phyloP scores from a whole-genome alignment of 129 eudicot species.

The Artemisia argyi region DNA sequence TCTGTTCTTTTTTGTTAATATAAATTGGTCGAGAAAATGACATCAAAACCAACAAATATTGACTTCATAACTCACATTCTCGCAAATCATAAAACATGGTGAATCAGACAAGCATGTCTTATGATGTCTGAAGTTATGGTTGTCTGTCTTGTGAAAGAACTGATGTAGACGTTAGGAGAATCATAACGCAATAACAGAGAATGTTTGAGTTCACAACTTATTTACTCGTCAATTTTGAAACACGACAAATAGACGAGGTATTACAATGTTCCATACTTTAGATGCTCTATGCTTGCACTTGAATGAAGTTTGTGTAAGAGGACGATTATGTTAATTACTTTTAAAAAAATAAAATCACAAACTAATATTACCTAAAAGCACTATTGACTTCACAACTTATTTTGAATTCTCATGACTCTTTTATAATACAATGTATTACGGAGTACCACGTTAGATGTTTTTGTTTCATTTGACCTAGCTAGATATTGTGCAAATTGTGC shows the following conservation, averaged over 20 bases:
- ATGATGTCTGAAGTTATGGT: constrained; percentile 5
- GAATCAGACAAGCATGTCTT: not conserved
- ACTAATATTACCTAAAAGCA: not conserved
- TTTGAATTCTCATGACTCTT: not conserved
- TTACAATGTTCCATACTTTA: not conserved
- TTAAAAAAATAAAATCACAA: not conserved
- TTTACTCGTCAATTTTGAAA: not conserved
- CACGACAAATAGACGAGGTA: not conserved
- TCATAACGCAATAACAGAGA: constrained; percentile 8
- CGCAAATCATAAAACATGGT: constrained; percentile 15
- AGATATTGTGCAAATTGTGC: too few relatives aligned
- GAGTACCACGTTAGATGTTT: too few relatives aligned
- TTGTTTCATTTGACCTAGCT: too few relatives aligned
- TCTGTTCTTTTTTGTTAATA: constrained; percentile 3
- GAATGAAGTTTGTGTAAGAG: not conserved
- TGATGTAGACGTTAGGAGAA: constrained; percentile 14
- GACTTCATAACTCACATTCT: constrained; percentile 9
- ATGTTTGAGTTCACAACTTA: constrained; percentile 1
- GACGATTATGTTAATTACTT: not conserved
- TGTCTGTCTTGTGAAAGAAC: not conserved
- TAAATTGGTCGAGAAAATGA: constrained; percentile 15
- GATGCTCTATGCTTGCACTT: constrained; percentile 1
- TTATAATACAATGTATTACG: not conserved
- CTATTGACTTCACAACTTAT: not conserved
- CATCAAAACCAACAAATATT: constrained; percentile 12